phyloP scores from a whole-genome alignment of 345 rosid genomes.

The Acer negundo region DNA sequence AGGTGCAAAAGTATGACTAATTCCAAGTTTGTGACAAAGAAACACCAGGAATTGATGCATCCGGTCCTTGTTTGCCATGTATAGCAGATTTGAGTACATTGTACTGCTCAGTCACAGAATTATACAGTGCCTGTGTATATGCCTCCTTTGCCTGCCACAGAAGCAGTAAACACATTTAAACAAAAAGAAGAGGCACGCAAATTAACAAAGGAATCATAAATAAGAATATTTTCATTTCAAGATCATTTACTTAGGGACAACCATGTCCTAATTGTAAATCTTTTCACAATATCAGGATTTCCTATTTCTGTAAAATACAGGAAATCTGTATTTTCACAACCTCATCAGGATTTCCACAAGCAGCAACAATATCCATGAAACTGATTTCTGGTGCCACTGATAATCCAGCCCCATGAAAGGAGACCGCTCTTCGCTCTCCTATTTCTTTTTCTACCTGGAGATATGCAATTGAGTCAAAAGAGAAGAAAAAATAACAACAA shows the following conservation, averaged over 20 bases:
- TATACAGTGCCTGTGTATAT: conserved; percentile 51
- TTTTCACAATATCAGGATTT: conserved; percentile 63
- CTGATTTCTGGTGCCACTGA: conserved; percentile 67
- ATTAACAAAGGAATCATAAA: neutral
- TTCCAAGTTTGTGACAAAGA: conserved; percentile 89
- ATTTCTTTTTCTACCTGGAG: conserved; percentile 91
- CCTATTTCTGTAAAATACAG: too few species aligned
- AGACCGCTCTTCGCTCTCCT: conserved; percentile 78
- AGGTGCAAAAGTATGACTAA: conserved; percentile 36
- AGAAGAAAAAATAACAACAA: conserved; percentile 10
- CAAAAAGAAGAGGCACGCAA: conserved; percentile 14
- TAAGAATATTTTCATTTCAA: neutral
- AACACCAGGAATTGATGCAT: conserved; percentile 65
- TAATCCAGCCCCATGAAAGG: conserved; percentile 72
- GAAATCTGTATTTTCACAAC: too few species aligned
- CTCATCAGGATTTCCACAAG: conserved; percentile 68
- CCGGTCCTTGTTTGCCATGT: conserved; percentile 56
- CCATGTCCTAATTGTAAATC: neutral
- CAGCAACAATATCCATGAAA: conserved; percentile 53
- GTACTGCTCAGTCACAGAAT: conserved; percentile 70
- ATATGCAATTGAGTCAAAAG: conserved; percentile 22
- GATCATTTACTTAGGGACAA: neutral
- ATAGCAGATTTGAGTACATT: conserved; percentile 67
- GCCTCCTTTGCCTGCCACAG: conserved; percentile 69
- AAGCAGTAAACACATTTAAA: conserved; percentile 18